Evolutionary conservation across 2,329 filamentous ascomycete genomes (phyloP), one percentile per base, ranked within the genome.

Genomic region (Xylariales sp.): DNA sequence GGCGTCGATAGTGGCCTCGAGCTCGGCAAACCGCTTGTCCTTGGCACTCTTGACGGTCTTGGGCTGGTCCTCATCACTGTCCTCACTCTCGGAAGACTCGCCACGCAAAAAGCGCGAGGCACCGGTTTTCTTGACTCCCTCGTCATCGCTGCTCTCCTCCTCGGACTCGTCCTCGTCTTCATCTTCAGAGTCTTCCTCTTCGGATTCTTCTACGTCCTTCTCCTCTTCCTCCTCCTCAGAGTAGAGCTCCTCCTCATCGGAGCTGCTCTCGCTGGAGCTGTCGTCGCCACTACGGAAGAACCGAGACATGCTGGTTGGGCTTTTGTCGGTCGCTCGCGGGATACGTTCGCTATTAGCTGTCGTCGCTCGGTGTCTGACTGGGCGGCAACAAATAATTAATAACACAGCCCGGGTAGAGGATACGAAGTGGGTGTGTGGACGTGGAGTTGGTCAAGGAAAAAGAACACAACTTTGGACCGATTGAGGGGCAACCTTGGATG

Each of bases 241-340:
- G 89, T 97, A 97, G 83, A 97, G 91, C 83, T 94, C 91, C 85
- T 98, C 94, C 86, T 98, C 95, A 76, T 97, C 95, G 78, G 93
- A 97, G 87, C 93, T 93, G 85, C 89, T 94, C 83, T 97, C 94
- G 86, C 90, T 93, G 79, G 95, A 97, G 89, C 94, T 97, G 83
- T 97, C 94, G 85, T 88, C 86, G 78, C 91, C 92, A 81, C 92
- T 92, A 83, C 93, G 92, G 88, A 98, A 98, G 84, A 98, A 99
- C 85, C 94, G 92, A 88, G 96, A 98, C 92, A 95, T 96, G 71
- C 79, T 92, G 81, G 77, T 73, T 73, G 71, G 73, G 61, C 74
- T 57, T 28, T 69, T 50, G 66, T 62, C 28, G 49, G 62, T 69
- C 36, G 67, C 43, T 68, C 43, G 56, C 45, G 63, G 53, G 28